Conservation (phyloP, 305 asterid genomes). For the Fraxinus latifolia region DNA sequence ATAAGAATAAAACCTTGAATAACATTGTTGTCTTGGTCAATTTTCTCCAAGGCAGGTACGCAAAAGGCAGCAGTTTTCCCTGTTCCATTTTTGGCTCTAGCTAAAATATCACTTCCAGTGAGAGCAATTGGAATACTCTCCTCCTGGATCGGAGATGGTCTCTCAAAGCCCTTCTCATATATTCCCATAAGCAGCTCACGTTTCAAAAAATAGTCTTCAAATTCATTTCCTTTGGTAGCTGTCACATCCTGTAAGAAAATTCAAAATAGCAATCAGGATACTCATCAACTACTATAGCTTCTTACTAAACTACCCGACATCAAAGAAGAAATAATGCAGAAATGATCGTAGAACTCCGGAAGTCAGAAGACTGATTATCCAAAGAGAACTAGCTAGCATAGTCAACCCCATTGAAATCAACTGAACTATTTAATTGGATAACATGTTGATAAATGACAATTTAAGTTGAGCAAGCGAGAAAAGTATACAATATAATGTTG, state of each 20-base stretch:
- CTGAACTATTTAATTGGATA: neutral
- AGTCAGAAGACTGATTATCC: slow-evolving; percentile 7
- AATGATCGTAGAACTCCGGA: slow-evolving; percentile 6
- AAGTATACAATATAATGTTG: neutral
- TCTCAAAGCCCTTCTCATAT: slow-evolving; percentile 92
- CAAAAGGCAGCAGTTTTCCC: slow-evolving; percentile 98
- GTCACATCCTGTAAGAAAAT: slow-evolving; percentile 71
- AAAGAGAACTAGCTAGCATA: neutral
- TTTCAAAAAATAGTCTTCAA: slow-evolving; percentile 91
- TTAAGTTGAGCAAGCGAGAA: neutral
- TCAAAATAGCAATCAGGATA: slow-evolving; percentile 10
- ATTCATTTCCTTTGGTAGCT: slow-evolving; percentile 92
- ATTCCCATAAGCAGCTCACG: slow-evolving; percentile 96
- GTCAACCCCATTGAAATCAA: neutral
- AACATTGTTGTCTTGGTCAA: slow-evolving; percentile 75
- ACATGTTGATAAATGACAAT: slow-evolving; percentile 10
- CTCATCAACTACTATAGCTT: slow-evolving; percentile 6
- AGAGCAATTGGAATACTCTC: slow-evolving; percentile 96
- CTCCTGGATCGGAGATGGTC: slow-evolving; percentile 96
- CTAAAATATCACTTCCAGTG: slow-evolving; percentile 87
- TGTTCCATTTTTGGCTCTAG: slow-evolving; percentile 96
- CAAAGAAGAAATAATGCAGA: neutral
- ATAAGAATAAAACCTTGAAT: slow-evolving; percentile 66
- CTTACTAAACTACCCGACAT: neutral
- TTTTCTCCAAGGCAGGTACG: slow-evolving; percentile 87